phyloP scores from a whole-genome alignment of 2,329 filamentous ascomycete genomes.

The Mollisia scopiformis region DNA sequence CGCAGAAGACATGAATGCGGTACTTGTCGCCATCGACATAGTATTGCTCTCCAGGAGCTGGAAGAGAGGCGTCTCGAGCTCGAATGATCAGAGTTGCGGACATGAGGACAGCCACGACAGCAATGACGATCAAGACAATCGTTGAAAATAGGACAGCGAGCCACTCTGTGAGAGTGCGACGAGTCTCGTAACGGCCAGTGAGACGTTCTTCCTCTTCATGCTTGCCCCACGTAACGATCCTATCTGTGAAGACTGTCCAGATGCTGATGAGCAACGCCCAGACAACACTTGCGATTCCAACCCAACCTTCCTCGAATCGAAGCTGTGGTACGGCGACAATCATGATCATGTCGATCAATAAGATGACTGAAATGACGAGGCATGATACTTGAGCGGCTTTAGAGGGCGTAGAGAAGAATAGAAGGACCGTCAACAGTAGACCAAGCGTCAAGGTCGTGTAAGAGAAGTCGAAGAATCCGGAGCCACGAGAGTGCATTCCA shows the following conservation, averaged over 20 bases:
- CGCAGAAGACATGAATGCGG: constrained; percentile 81
- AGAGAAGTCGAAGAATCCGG: constrained; percentile 88
- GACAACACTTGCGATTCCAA: constrained; percentile 82
- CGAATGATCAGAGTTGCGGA: constrained; percentile 81
- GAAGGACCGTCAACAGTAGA: constrained; percentile 73
- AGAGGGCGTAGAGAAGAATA: constrained; percentile 89
- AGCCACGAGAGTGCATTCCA: constrained; percentile 81
- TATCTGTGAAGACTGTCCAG: constrained; percentile 80
- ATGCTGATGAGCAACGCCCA: constrained; percentile 81
- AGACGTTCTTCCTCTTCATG: constrained; percentile 89
- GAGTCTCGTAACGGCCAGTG: constrained; percentile 85
- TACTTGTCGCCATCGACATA: constrained; percentile 86
- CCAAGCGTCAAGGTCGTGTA: constrained; percentile 79
- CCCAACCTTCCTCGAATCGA: constrained; percentile 85
- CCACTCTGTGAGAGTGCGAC: constrained; percentile 85
- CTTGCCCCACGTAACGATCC: constrained; percentile 89
- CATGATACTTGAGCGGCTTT: constrained; percentile 76
- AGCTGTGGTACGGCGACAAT: constrained; percentile 75
- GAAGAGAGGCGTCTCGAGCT: constrained; percentile 75
- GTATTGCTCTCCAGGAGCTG: constrained; percentile 74
- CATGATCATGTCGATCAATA: constrained; percentile 77
- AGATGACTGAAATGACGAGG: constrained; percentile 65
- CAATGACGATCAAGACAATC: constrained; percentile 69
- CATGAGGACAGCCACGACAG: constrained; percentile 71
- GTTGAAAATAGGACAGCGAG: constrained; percentile 76